Conservation (phyloP, 2,329 filamentous ascomycete species). For the Xylaria digitata region DNA sequence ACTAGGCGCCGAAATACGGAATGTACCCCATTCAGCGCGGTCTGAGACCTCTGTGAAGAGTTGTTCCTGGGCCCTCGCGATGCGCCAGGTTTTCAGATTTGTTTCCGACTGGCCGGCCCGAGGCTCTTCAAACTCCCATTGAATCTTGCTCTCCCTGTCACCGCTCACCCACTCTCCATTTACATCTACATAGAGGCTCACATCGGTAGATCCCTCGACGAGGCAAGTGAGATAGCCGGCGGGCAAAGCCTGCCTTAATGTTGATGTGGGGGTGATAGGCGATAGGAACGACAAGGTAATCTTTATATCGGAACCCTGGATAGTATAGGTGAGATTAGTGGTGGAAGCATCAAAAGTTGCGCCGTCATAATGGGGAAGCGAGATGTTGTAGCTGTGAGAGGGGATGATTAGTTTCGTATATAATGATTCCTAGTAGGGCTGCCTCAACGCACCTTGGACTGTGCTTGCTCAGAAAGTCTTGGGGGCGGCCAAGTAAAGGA, state of each 20-base stretch:
- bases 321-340: slow-evolving; percentile 62
- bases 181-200: slow-evolving; percentile 74
- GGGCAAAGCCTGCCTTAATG: slow-evolving; percentile 82
- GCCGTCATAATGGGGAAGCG: slow-evolving; percentile 58
- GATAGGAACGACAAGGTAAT: slow-evolving; percentile 71
- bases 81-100: slow-evolving; percentile 72
- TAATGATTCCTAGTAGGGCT: not conserved
- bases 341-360: slow-evolving; percentile 62
- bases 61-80: slow-evolving; percentile 70
- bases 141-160: slow-evolving; percentile 73
- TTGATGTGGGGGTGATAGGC: slow-evolving; percentile 84
- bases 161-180: slow-evolving; percentile 88
- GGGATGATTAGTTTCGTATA: slow-evolving; percentile 4
- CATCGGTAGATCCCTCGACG: slow-evolving; percentile 73
- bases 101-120: slow-evolving; percentile 50
- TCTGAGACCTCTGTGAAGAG: slow-evolving; percentile 80
- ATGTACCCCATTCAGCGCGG: slow-evolving; percentile 83
- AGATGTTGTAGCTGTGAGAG: slow-evolving; percentile 52
- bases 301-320: slow-evolving; percentile 50
- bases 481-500: slow-evolving; percentile 63
- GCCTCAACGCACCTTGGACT: slow-evolving; percentile 35
- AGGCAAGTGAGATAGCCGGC: slow-evolving; percentile 80
- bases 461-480: slow-evolving; percentile 57
- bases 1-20: slow-evolving; percentile 79
- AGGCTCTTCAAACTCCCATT: slow-evolving; percentile 71